Evolutionary conservation across 345 rosid genomes (phyloP), one percentile per base, ranked within the genome.

Genomic region (Acer saccharum): DNA sequence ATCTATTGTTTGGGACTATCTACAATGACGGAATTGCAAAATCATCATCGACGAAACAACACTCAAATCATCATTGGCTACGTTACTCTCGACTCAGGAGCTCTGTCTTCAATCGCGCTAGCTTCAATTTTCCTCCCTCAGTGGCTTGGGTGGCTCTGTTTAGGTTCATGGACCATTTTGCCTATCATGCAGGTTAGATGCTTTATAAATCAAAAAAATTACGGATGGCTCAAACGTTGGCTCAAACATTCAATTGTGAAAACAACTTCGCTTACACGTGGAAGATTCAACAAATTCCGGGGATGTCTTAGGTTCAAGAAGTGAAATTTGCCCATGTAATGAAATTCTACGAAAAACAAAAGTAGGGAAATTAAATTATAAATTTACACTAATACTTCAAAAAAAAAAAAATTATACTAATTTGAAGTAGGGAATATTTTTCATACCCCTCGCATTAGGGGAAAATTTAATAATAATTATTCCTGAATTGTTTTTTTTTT

Each of bases 71-170:
- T 17, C 7, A 61, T 8, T 2, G 10, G 43, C 23, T 43, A 62
- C 25, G 10, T 21, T 4, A 17, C 43, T 23, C 68, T 43, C 68
- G 21, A 35, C 23, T 44, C 68, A 43, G 76, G 58, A 11, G 58
- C 23, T 25, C 60, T 73, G 3, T 20, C 69, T 62, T 62, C 69
- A 0, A 9, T 46, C 9, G 23, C 44, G 5, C 25, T 73, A 16
- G 77, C 27, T 14, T 23, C 77, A 46, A 10, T 73, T 23, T 73
- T 73, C 25, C 23, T 73, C 17, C 77, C 60, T 7, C 25, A 41
- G 25, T 73, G 43, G 4, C 21, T 44, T 27, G 77, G 61, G 4
- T 25, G 58, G 58, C 10, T 74, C 6, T 44, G 54, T 21, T 74
- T 23, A 2, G 1, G n/a, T 0, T 62, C 21, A 2, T 44, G 77